These are phyloP conservation scores for Pleurotus platypus DNA, from an alignment of 768 basidiomycete species.

Conservation along the genomic window DNA sequence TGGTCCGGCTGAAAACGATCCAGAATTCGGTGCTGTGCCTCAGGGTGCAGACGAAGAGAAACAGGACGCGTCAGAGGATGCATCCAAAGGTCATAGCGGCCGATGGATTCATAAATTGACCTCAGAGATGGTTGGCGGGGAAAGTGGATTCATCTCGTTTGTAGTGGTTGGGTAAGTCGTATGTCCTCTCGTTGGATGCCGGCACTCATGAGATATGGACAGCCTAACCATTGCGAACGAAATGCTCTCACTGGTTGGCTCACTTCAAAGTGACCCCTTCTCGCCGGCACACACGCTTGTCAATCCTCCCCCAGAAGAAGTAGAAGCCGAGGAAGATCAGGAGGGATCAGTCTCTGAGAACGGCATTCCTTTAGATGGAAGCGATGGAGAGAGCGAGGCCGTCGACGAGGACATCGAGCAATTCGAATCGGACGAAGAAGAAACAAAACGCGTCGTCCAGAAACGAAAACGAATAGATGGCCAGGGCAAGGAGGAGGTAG, in stretches of 20 bases:
- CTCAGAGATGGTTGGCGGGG: conserved; percentile 64
- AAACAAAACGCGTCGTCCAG: not conserved
- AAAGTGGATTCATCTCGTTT: conserved; percentile 68
- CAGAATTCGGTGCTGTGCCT: conserved; percentile 52
- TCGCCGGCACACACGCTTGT: conserved; percentile 50
- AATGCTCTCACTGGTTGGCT: conserved; percentile 88
- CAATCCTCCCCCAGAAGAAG: conserved; percentile 8
- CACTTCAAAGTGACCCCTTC: conserved; percentile 75
- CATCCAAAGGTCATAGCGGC: conserved; percentile 48
- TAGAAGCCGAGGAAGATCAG: conserved; percentile 14
- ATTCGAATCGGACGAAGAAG: conserved; percentile 16
- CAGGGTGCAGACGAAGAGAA: conserved; percentile 21
- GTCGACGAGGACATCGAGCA: conserved; percentile 22
- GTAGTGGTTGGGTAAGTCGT: conserved; percentile 80
- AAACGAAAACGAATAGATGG: not conserved
- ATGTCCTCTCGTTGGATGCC: not conserved
- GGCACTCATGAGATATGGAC: conserved; percentile 10
- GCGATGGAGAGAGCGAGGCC: conserved; percentile 20
- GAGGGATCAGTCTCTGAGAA: conserved; percentile 9
- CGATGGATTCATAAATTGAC: conserved; percentile 78
- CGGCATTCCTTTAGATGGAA: conserved; percentile 10
- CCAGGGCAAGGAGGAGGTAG: conserved; percentile 18
- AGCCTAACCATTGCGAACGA: conserved; percentile 90
- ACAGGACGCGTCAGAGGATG: conserved; percentile 18
- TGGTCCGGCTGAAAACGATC: conserved; percentile 77